phyloP scores from a whole-genome alignment of 176 grass and related monocot genomes.

The Ensete glaucum region DNA sequence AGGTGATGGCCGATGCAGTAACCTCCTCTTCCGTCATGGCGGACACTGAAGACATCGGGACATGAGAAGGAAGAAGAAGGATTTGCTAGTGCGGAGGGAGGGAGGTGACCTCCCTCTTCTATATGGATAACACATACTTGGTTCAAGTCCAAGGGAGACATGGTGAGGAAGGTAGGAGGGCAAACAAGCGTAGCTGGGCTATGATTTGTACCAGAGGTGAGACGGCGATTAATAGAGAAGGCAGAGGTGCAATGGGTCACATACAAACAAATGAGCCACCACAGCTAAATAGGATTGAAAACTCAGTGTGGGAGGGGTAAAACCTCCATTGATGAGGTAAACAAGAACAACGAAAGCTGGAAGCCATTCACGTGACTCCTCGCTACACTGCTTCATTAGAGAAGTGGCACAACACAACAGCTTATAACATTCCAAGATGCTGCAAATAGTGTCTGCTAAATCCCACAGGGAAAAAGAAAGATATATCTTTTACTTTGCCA shows the following conservation, averaged over 20 bases:
- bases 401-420: not conserved
- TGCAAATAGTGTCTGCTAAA: not conserved
- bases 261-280: too few species aligned
- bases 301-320: too few species aligned
- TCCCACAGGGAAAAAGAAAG: too few species aligned
- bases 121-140: not conserved
- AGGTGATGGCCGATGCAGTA: not conserved
- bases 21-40: not conserved
- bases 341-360: too few species aligned
- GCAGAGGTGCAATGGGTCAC: too few species aligned
- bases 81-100: not conserved
- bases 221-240: not conserved
- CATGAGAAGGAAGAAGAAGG: not conserved
- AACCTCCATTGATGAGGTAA: too few species aligned
- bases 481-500: too few species aligned
- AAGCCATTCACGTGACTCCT: too few species aligned
- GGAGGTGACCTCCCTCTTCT: not conserved
- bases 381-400: too few species aligned
- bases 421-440: not conserved
- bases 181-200: not conserved
- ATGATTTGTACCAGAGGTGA: not conserved
- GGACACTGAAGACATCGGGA: not conserved
- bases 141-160: slow-evolving; percentile 9
- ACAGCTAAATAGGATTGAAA: too few species aligned
- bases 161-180: not conserved